These are phyloP conservation scores for Pseudogymnoascus sp. DNA, from an alignment of 2,329 filamentous ascomycete species.

Conservation along the genomic window DNA sequence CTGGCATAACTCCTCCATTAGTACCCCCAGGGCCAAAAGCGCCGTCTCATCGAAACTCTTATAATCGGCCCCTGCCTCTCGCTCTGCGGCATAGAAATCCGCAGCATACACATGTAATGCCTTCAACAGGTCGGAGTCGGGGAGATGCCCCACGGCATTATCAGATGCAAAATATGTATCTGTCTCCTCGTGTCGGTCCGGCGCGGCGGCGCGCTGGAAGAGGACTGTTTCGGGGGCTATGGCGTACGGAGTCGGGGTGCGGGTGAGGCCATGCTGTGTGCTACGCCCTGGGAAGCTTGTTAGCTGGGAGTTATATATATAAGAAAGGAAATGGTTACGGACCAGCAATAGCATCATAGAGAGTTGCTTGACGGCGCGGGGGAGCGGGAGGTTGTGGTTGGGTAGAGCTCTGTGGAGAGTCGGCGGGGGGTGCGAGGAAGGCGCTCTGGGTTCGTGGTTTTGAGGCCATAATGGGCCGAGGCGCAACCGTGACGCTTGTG, in stretches of 20 bases:
- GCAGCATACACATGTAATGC: constrained; percentile 62
- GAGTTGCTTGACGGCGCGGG: constrained; percentile 36
- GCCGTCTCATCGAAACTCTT: constrained; percentile 72
- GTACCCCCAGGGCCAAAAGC: constrained; percentile 64
- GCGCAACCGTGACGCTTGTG: neutral
- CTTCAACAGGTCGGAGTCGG: constrained; percentile 62
- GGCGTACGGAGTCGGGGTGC: constrained; percentile 25
- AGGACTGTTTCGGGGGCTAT: constrained; percentile 64
- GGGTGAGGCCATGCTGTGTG: constrained; percentile 25
- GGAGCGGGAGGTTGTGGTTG: neutral
- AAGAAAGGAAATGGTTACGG: constrained; percentile 12
- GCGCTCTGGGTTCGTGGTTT: constrained; percentile 10
- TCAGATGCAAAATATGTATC: constrained; percentile 65
- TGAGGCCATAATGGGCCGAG: neutral
- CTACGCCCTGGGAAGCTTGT: neutral
- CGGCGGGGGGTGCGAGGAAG: constrained; percentile 12
- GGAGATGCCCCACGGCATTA: constrained; percentile 48
- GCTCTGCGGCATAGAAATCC: constrained; percentile 48
- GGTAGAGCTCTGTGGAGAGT: neutral
- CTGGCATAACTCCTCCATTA: constrained; percentile 63
- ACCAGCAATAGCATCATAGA: constrained; percentile 72
- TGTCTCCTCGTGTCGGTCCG: constrained; percentile 59
- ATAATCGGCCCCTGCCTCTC: constrained; percentile 31
- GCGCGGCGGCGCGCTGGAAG: constrained; percentile 57
- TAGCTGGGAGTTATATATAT: neutral